phyloP scores from a whole-genome alignment of 768 basidiomycete genomes.

The Cyclocybe cylindracea region DNA sequence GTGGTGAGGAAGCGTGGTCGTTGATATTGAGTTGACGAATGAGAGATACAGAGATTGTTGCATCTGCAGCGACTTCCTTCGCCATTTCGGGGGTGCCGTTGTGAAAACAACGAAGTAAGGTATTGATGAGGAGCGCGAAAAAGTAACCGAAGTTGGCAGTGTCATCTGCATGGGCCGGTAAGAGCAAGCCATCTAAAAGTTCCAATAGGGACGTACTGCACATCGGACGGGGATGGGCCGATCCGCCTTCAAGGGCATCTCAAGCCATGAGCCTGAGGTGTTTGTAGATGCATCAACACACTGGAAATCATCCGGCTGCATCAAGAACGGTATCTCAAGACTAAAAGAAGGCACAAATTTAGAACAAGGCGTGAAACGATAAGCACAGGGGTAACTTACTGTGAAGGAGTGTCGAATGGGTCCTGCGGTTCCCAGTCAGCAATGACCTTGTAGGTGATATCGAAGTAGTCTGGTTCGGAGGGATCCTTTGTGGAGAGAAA shows the following conservation, averaged over 20 bases:
- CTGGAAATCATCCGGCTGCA: slow-evolving; percentile 65
- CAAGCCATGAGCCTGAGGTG: slow-evolving; percentile 60
- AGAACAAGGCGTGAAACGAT: slow-evolving; percentile 9
- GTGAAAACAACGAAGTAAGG: slow-evolving; percentile 76
- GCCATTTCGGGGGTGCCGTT: slow-evolving; percentile 56
- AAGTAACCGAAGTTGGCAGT: slow-evolving; percentile 59
- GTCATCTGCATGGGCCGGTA: slow-evolving; percentile 47
- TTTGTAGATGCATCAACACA: slow-evolving; percentile 49
- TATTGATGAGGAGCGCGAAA: slow-evolving; percentile 61
- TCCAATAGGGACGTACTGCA: slow-evolving; percentile 51
- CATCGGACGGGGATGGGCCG: slow-evolving; percentile 64
- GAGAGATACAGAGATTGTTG: slow-evolving; percentile 69
- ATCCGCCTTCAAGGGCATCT: slow-evolving; percentile 65
- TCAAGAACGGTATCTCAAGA: slow-evolving; percentile 63
- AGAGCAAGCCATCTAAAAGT: slow-evolving; percentile 1
- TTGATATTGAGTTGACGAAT: slow-evolving; percentile 60
- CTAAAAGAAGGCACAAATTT: slow-evolving; percentile 31
- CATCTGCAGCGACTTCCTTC: slow-evolving; percentile 68
- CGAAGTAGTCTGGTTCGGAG: slow-evolving; percentile 27
- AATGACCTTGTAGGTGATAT: slow-evolving; percentile 55
- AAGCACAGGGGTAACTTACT: slow-evolving; percentile 40
- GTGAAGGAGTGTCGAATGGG: slow-evolving; percentile 40
- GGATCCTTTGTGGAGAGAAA: slow-evolving; percentile 43
- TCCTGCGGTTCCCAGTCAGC: slow-evolving; percentile 60
- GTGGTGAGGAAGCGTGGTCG: slow-evolving; percentile 39